Percentiles rank a stretch among this genome's conserved stretches.
phyloP scores from a whole-genome alignment of 1,284 basidiomycete species.

The Spongispora temasekensis region DNA sequence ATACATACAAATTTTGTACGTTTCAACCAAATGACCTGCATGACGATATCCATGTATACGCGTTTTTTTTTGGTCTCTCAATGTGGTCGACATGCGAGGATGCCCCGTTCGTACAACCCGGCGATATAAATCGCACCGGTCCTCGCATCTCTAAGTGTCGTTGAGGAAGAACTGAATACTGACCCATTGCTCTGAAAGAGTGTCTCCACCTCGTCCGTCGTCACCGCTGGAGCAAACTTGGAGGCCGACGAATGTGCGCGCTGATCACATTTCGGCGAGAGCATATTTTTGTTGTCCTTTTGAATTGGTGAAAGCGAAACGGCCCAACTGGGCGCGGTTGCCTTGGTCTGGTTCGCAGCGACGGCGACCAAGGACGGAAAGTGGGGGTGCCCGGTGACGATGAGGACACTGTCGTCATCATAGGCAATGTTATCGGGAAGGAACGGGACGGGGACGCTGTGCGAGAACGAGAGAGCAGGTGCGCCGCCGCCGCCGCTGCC shows the following conservation, averaged over 20 bases:
- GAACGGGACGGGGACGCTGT: constrained; percentile 56
- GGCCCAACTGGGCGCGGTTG: constrained; percentile 56
- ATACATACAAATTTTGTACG: constrained; percentile 22
- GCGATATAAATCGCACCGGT: constrained; percentile 51
- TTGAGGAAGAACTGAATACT: constrained; percentile 51
- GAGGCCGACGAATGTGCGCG: constrained; percentile 48
- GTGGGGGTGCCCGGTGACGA: constrained; percentile 66
- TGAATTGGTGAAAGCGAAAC: constrained; percentile 38
- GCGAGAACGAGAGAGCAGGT: constrained; percentile 16
- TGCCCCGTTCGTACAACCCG: constrained; percentile 59
- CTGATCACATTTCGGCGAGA: constrained; percentile 39
- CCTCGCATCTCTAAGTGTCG: constrained; percentile 49
- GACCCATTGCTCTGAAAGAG: constrained; percentile 66
- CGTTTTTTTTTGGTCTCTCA: background rate
- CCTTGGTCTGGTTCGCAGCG: constrained; percentile 42
- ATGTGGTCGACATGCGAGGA: constrained; percentile 50
- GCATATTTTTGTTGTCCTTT: background rate
- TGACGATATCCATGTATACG: background rate
- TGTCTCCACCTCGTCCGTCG: constrained; percentile 49
- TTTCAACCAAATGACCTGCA: constrained; percentile 1
- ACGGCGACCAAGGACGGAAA: constrained; percentile 52
- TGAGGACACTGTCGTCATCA: constrained; percentile 46
- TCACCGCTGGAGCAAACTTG: constrained; percentile 39
- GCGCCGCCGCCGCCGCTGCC: constrained; percentile 43
- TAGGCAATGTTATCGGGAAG: constrained; percentile 61